These are phyloP conservation scores for Dioscorea alata DNA, from an alignment of 106 monocot genomes.

Conservation along the genomic window DNA sequence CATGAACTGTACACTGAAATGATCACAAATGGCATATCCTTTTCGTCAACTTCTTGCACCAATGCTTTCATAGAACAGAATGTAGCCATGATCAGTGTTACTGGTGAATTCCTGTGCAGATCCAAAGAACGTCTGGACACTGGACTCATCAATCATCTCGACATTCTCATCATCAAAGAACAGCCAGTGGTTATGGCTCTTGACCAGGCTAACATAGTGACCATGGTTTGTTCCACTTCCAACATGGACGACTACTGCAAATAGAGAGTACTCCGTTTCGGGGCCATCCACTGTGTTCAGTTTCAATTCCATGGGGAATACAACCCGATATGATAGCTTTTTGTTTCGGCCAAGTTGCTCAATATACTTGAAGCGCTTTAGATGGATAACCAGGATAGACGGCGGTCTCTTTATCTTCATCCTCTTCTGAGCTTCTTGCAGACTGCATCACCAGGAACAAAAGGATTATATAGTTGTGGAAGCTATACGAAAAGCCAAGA, in stretches of 20 bases:
- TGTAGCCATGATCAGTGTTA: slow-evolving; percentile 49
- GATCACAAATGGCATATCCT: no score
- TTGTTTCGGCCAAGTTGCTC: slow-evolving; percentile 49
- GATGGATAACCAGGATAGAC: slow-evolving; percentile 44
- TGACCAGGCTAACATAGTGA: slow-evolving; percentile 48
- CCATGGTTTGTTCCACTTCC: slow-evolving; percentile 47
- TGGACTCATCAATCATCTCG: slow-evolving; percentile 47
- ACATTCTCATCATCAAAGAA: slow-evolving; percentile 54
- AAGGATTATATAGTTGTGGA: background rate
- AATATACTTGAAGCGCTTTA: slow-evolving; percentile 53
- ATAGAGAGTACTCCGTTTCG: slow-evolving; percentile 45
- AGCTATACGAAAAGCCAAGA: no score
- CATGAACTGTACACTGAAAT: no score
- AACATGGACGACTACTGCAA: slow-evolving; percentile 52
- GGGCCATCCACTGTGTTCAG: slow-evolving; percentile 33
- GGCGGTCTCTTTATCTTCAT: slow-evolving; percentile 52
- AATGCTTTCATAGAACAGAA: slow-evolving; percentile 42
- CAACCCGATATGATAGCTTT: slow-evolving; percentile 43
- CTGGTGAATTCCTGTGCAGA: slow-evolving; percentile 38
- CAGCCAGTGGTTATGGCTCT: slow-evolving; percentile 50
- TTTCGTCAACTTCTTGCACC: slow-evolving; percentile 14
- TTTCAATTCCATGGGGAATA: slow-evolving; percentile 49
- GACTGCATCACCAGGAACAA: slow-evolving; percentile 9
- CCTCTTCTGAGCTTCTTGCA: slow-evolving; percentile 55
- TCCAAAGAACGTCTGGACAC: slow-evolving; percentile 39